These are phyloP conservation scores for Arachis stenosperma DNA, from an alignment of 306 rosid species.

Conservation along the genomic window DNA sequence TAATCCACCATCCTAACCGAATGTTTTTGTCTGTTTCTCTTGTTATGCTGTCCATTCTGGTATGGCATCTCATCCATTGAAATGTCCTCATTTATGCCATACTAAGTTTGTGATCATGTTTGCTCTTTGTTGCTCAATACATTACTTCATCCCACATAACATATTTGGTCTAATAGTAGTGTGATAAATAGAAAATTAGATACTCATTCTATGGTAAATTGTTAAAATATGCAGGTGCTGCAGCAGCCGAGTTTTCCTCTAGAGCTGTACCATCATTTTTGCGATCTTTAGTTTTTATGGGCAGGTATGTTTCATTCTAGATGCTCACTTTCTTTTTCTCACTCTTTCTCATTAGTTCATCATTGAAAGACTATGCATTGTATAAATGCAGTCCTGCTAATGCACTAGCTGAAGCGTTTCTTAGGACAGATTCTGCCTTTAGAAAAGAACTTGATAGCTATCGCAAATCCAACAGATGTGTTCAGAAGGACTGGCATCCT, in stretches of 20 bases:
- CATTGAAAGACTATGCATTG: slow-evolving; percentile 12
- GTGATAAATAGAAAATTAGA: neutral
- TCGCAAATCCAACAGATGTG: slow-evolving; percentile 71
- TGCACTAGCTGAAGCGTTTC: slow-evolving; percentile 72
- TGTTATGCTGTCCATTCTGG: too few species aligned
- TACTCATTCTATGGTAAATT: slow-evolving; percentile 18
- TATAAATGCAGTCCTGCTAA: slow-evolving; percentile 66
- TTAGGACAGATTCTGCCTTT: slow-evolving; percentile 79
- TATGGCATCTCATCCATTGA: too few species aligned
- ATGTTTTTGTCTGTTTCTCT: too few species aligned
- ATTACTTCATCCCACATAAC: too few species aligned
- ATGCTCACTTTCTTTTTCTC: slow-evolving; percentile 3
- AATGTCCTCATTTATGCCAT: too few species aligned
- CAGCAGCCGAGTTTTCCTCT: slow-evolving; percentile 90
- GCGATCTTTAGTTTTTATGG: slow-evolving; percentile 47
- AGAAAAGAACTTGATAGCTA: slow-evolving; percentile 67
- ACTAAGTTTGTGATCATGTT: too few species aligned
- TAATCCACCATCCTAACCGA: too few species aligned
- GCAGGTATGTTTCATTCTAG: slow-evolving; percentile 53
- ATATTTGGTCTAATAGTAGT: too few species aligned
- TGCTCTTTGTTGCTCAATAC: too few species aligned
- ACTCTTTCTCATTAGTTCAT: neutral
- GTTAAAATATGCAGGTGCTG: slow-evolving; percentile 74
- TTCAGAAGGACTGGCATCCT: slow-evolving; percentile 87
- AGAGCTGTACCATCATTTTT: slow-evolving; percentile 77